Evolutionary conservation across 208 protist genomes (phyloP).

Genomic region (Strigomonas galati): DNA sequence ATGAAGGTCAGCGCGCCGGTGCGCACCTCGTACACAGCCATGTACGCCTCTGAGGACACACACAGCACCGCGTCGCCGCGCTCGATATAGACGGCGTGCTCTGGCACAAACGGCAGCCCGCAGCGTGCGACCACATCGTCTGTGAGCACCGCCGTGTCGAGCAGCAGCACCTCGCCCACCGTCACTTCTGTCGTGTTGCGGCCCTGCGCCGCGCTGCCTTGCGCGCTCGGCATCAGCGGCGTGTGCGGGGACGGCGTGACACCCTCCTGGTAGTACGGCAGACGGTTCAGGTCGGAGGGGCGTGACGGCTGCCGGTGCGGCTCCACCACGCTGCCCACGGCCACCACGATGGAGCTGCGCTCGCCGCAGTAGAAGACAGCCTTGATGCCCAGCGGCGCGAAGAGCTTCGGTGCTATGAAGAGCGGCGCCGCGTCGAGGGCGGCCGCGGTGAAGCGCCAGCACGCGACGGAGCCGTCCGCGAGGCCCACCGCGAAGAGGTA

Average conservation of each 20-base stretch:
- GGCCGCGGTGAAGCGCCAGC: slow-evolving; percentile 59
- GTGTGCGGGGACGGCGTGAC: neutral
- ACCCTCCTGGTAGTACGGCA: neutral
- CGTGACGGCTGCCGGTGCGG: slow-evolving; percentile 17
- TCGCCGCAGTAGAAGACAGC: slow-evolving; percentile 64
- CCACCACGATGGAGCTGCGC: slow-evolving; percentile 54
- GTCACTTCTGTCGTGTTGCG: slow-evolving; percentile 10
- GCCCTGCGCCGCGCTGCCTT: neutral
- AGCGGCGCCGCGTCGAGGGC: slow-evolving; percentile 26
- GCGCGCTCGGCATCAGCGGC: neutral
- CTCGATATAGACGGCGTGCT: slow-evolving; percentile 60
- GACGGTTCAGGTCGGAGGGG: neutral
- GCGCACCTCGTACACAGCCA: slow-evolving; percentile 60
- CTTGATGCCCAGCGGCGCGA: slow-evolving; percentile 36
- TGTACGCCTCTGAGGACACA: slow-evolving; percentile 48
- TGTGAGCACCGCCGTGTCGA: slow-evolving; percentile 31
- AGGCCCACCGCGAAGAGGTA: slow-evolving; percentile 71
- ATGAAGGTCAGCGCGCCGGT: slow-evolving; percentile 37
- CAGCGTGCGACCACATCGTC: slow-evolving; percentile 45
- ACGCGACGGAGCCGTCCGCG: slow-evolving; percentile 59
- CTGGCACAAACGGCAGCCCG: slow-evolving; percentile 69
- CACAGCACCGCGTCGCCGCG: slow-evolving; percentile 58
- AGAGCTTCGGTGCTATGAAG: slow-evolving; percentile 45
- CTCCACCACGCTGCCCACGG: slow-evolving; percentile 49
- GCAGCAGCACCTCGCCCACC: slow-evolving; percentile 32